Evolutionary conservation across 1,284 basidiomycete species (phyloP).

Genomic region (Cutaneotrichosporon sp.): DNA sequence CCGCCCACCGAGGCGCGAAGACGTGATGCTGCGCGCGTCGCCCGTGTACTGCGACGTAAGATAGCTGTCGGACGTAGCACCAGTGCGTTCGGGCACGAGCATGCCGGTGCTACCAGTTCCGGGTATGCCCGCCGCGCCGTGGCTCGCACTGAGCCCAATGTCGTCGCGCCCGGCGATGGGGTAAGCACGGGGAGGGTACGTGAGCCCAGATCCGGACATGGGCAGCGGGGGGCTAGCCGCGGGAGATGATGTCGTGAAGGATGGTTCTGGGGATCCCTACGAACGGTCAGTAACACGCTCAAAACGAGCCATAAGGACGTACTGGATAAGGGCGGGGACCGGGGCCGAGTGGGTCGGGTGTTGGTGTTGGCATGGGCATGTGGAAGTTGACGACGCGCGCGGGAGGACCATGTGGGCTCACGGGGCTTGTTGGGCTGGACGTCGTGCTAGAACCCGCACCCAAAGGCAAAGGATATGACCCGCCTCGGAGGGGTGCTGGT

Average conservation of each 20-base stretch:
- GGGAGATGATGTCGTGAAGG: background rate
- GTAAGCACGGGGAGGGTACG: conserved; percentile 4
- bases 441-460: background rate
- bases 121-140: too few relatives aligned
- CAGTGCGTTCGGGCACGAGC: too few relatives aligned
- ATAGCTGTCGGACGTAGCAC: too few relatives aligned
- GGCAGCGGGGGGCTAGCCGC: background rate
- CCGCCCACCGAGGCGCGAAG: background rate
- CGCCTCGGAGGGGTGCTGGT: background rate
- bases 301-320: background rate
- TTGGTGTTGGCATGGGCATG: background rate
- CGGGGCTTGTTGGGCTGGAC: background rate
- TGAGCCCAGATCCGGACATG: background rate
- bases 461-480: background rate
- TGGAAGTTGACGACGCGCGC: background rate
- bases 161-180: background rate
- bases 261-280: background rate
- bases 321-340: background rate
- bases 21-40: background rate
- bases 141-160: background rate
- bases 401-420: background rate
- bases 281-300: background rate
- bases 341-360: background rate
- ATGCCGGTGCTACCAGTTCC: too few relatives aligned
- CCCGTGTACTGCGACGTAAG: too few relatives aligned